Base-by-base conservation (phyloP, 768 basidiomycete species). In the Neoboletus brunneissimus region DNA sequence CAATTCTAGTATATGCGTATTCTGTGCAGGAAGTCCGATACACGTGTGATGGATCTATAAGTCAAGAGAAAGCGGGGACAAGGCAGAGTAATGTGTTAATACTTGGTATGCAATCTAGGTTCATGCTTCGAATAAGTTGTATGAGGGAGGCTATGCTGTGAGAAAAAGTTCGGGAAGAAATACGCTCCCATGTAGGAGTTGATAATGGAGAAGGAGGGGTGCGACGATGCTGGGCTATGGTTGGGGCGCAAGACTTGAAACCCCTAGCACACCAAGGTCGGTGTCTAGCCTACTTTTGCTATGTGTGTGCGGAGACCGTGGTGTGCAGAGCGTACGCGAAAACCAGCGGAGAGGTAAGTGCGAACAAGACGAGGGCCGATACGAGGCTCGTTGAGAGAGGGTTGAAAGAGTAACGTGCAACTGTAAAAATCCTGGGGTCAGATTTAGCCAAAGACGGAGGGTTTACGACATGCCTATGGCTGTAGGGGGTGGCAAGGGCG, bases 311-410 rank as follows among this genome's bases (percentile, higher is more conserved):
- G 18, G 53, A 55, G 52, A 57, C 4, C 31, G 47, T 46, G 18
- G n/a, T 32, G 11, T 62, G 58, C 31, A 67, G 40, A 18, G 56
- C 62, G 7, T 57, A 67, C 43, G 54, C 46, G 6, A 67, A 38
- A 27, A 48, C 58, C 10, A 69, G 31, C 10, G 67, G 65, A 23
- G 48, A 59, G 23, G 50, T 23, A 34, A 69, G n/a, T 8, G 47
- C 55, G 23, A 64, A 42, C 1, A 67, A 25, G 49, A 64, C 29
- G n/a, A 69, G 25, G 29, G 53, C 58, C 2, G 62, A 58, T 29
- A 57, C 42, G 20, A 69, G 53, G 29, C 29, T 50, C 22, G 53
- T 58, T 11, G 62, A 54, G 15, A 64, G n/a, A 3, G 58, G 37
- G 42, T 38, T 55, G 34, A 55, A 51, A 45, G 57, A 46, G 29